Percentiles rank a stretch among this genome's conserved stretches.
Evolutionary conservation across 2,329 filamentous ascomycete genomes (phyloP).

Genomic region (Fusarium lyarnte): DNA sequence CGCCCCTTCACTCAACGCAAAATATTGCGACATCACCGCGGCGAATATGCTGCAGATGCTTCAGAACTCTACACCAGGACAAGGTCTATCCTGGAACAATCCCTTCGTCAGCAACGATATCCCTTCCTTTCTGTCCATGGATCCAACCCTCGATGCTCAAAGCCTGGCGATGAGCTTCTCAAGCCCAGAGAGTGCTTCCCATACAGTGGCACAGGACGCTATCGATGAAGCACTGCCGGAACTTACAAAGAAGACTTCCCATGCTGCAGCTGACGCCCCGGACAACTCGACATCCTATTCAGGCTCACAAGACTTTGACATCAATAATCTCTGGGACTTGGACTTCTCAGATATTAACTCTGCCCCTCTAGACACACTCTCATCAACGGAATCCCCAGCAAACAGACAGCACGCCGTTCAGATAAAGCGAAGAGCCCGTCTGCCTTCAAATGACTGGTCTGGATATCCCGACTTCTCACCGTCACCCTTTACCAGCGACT

Average conservation of each 20-base stretch:
- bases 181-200: neutral
- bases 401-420: neutral
- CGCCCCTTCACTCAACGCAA: neutral
- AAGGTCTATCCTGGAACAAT: neutral
- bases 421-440: neutral
- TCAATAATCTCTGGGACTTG: neutral
- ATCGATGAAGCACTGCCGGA: neutral
- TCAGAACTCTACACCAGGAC: neutral
- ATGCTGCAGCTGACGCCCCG: neutral
- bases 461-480: neutral
- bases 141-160: neutral
- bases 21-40: neutral
- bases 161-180: neutral
- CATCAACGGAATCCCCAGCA: neutral
- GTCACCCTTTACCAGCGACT: neutral
- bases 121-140: neutral
- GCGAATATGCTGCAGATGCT: neutral
- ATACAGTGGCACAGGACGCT: neutral
- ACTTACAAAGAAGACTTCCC: accelerated
- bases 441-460: neutral
- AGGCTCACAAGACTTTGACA: neutral
- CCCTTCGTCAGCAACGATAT: neutral
- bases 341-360: neutral
- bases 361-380: accelerated
- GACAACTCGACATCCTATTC: neutral